Conservation (phyloP, 352 stramenopile species). For the Phytophthora cryptogea region DNA sequence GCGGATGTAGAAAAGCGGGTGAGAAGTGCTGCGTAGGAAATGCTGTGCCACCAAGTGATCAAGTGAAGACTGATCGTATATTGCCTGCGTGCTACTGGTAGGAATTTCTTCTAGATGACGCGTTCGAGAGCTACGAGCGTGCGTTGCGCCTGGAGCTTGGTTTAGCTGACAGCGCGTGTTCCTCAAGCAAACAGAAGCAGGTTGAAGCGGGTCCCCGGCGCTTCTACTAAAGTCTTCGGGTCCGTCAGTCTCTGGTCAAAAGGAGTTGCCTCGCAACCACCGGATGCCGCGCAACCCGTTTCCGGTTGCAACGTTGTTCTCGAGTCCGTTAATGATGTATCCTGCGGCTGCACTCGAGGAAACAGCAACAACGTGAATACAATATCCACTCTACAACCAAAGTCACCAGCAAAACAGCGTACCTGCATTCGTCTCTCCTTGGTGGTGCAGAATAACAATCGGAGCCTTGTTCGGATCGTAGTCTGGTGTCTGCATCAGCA, state of each 20-base stretch:
- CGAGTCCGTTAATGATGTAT: constrained; percentile 86
- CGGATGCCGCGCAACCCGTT: constrained; percentile 81
- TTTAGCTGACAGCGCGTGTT: constrained; percentile 13
- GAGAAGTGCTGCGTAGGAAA: constrained; percentile 3
- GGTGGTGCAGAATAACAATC: constrained; percentile 77
- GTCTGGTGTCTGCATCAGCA: constrained; percentile 63
- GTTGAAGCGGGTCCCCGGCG: constrained; percentile 9
- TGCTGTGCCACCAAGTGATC: background rate
- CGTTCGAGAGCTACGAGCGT: constrained; percentile 57
- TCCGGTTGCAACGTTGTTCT: constrained; percentile 82
- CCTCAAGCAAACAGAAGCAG: constrained; percentile 14
- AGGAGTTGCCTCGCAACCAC: constrained; percentile 80
- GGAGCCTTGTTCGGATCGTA: constrained; percentile 74
- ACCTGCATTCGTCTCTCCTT: constrained; percentile 73
- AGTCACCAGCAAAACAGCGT: constrained; percentile 14
- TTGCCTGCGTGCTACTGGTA: constrained; percentile 30
- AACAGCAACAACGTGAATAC: constrained; percentile 10
- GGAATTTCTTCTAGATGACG: constrained; percentile 66
- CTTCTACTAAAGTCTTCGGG: constrained; percentile 11
- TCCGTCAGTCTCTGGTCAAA: constrained; percentile 33
- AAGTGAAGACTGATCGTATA: constrained; percentile 19
- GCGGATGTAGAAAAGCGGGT: constrained; percentile 54
- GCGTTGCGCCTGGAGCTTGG: constrained; percentile 43
- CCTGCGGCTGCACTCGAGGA: constrained; percentile 41
- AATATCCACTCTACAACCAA: background rate